Base-by-base conservation (phyloP, 352 stramenopile genomes). In the Pythium biforme region DNA sequence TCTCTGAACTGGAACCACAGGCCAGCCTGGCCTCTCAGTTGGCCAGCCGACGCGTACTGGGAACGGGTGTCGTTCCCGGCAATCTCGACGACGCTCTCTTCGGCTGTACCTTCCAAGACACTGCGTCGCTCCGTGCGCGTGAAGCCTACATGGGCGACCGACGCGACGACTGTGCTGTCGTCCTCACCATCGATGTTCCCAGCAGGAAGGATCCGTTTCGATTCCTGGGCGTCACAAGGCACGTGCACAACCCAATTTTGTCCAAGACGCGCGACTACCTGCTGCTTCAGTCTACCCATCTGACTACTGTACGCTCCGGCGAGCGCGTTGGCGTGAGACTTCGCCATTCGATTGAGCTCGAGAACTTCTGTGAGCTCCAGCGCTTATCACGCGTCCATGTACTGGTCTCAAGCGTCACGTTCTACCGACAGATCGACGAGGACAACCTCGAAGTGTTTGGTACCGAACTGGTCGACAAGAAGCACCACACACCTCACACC, bases 11-110 rank as follows among this genome's bases (percentile, higher is more conserved):
- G 3, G 40, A 47, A 19, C 48, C 48, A 11, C 48, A 55, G 29
- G 26, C 31, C 11, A 22, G 10, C 6, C 48, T 55, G 10, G 48
- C 48, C 17, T 14, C 19, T 2, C 48, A 43, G 27, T 55, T 27
- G 5, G 4, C 29, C 2, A 33, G 7, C 4, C 15, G 15, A 0
- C 48, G 48, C n/a, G 48, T 41, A 3, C 29, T 55, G 9, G 10
- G n/a, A 3, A 57, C 40, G 17, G 75, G 74, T 6, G 72, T 64
- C 11, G 53, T 79, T 9, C 63, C 75, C 9, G 77, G 80, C 20
- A 74, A 68, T 19, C 34, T 89, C 17, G 77, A 88, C 25, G 80
- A 89, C 52, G 64, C 70, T 19, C 66, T 87, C 55, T 88, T 86
- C 55, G 77, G 76, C 27, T 62, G 57, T 29, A 68, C 72, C 26